phyloP scores from a whole-genome alignment of 23 red algal species.

The Gracilaria domingensis region DNA sequence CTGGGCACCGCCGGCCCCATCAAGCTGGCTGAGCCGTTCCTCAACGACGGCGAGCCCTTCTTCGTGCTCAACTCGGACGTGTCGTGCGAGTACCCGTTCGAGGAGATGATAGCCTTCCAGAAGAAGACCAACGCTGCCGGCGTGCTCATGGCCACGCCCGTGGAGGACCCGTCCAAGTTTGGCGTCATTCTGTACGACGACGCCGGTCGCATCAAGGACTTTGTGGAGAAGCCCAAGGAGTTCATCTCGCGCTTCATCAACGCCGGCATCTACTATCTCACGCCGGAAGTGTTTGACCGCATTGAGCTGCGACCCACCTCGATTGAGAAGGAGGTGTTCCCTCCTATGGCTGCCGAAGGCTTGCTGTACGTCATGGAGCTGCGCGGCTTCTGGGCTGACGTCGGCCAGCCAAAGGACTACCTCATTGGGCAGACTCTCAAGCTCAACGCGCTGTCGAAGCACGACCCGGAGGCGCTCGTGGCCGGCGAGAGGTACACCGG shows the following conservation, averaged over 20 bases:
- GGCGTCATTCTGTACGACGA: constrained; percentile 97
- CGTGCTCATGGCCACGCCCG: constrained; percentile 91
- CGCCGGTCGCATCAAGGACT: constrained; percentile 85
- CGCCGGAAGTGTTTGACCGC: constrained; percentile 82
- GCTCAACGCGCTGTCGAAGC: constrained; percentile 54
- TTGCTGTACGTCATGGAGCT: constrained; percentile 92
- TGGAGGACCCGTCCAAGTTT: constrained; percentile 94
- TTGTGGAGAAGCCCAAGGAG: constrained; percentile 94
- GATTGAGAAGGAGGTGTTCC: constrained; percentile 99
- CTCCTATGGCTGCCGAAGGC: constrained; percentile 88
- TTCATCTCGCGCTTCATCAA: constrained; percentile 94
- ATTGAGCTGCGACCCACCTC: constrained; percentile 90
- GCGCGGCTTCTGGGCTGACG: constrained; percentile 94
- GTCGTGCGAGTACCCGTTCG: constrained; percentile 88
- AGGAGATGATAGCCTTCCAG: constrained; percentile 92
- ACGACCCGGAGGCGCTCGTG: constrained; percentile 55
- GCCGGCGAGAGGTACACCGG: constrained; percentile 75
- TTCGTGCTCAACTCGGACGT: constrained; percentile 99
- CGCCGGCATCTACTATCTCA: constrained; percentile 95
- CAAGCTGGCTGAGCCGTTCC: constrained; percentile 93
- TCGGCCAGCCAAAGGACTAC: constrained; percentile 97
- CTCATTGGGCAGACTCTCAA: constrained; percentile 79
- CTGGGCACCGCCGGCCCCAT: constrained; percentile 97
- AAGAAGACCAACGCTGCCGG: constrained; percentile 81
- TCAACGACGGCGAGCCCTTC: constrained; percentile 99